Percentiles rank a stretch among this genome's conserved stretches.
Evolutionary conservation across 306 rosid genomes (phyloP).

Genomic region (Ormosia semicastrata): DNA sequence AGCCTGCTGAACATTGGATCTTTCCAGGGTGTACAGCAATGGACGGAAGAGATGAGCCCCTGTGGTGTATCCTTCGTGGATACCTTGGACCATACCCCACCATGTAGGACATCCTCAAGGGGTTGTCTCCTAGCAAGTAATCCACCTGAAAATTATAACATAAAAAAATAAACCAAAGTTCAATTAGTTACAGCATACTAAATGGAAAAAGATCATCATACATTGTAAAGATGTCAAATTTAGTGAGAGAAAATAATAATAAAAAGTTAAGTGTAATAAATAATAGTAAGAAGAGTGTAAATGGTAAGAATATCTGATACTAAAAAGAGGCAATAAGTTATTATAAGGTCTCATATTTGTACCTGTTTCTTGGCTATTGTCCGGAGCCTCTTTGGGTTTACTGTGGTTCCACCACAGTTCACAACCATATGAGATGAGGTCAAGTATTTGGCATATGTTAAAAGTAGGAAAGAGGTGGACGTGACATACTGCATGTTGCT

Average conservation of each 20-base stretch:
- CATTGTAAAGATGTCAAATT: too few relatives aligned
- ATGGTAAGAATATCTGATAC: too few relatives aligned
- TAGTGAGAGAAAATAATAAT: too few relatives aligned
- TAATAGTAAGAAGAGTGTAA: too few relatives aligned
- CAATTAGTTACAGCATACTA: neutral
- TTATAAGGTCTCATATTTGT: neutral
- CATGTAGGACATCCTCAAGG: conserved; percentile 89
- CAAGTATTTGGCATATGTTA: conserved; percentile 89
- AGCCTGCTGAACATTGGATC: conserved; percentile 87
- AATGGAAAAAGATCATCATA: too few relatives aligned
- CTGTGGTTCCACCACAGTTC: conserved; percentile 62
- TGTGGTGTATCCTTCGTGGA: conserved; percentile 92
- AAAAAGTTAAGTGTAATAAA: too few relatives aligned
- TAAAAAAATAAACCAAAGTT: neutral
- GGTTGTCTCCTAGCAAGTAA: conserved; percentile 90
- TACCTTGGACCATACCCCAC: conserved; percentile 91
- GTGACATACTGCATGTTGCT: conserved; percentile 97
- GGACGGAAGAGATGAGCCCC: conserved; percentile 90
- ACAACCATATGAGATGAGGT: conserved; percentile 65
- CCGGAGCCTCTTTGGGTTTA: conserved; percentile 67
- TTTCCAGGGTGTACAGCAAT: conserved; percentile 59
- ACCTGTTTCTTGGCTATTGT: conserved; percentile 89
- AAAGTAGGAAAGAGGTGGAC: conserved; percentile 80
- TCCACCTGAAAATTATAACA: conserved; percentile 56
- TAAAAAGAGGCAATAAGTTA: too few relatives aligned